phyloP scores from a whole-genome alignment of 2,329 filamentous ascomycete genomes.

The Parafenestella ontariensis region DNA sequence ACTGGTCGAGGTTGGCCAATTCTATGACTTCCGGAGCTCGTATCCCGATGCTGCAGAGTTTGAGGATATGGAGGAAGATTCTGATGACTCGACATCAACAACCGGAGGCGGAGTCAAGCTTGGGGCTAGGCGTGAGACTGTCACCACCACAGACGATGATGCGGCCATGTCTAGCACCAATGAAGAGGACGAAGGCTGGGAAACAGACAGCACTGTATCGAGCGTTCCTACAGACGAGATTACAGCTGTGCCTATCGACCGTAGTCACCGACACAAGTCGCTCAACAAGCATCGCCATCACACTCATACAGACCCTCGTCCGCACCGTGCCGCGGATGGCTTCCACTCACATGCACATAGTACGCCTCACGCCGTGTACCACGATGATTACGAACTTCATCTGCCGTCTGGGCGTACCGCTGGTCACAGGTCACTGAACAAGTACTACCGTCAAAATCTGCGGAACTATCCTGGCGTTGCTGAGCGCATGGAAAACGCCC shows the following conservation, averaged over 20 bases:
- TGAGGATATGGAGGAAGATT: conserved; percentile 56
- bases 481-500: conserved; percentile 73
- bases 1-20: conserved; percentile 92
- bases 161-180: conserved; percentile 56
- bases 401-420: conserved; percentile 88
- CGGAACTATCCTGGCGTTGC: conserved; percentile 80
- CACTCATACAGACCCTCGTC: conserved; percentile 71
- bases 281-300: conserved; percentile 78
- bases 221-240: conserved; percentile 87
- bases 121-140: conserved; percentile 64
- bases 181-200: conserved; percentile 85
- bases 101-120: conserved; percentile 70
- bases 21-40: conserved; percentile 95
- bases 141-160: conserved; percentile 47
- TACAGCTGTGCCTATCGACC: conserved; percentile 78
- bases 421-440: conserved; percentile 85
- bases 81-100: conserved; percentile 57
- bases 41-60: conserved; percentile 81
- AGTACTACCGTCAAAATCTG: conserved; percentile 93
- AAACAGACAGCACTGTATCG: conserved; percentile 88
- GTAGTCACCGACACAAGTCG: conserved; percentile 74
- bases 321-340: conserved; percentile 77
- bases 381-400: conserved; percentile 93
- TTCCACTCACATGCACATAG: conserved; percentile 81
- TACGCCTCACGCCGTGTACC: conserved; percentile 78